A percentile compares a stretch with the other conserved stretches of the same genome.
phyloP scores from a whole-genome alignment of 2,329 filamentous ascomycete genomes.

The Botrytis tulipae region DNA sequence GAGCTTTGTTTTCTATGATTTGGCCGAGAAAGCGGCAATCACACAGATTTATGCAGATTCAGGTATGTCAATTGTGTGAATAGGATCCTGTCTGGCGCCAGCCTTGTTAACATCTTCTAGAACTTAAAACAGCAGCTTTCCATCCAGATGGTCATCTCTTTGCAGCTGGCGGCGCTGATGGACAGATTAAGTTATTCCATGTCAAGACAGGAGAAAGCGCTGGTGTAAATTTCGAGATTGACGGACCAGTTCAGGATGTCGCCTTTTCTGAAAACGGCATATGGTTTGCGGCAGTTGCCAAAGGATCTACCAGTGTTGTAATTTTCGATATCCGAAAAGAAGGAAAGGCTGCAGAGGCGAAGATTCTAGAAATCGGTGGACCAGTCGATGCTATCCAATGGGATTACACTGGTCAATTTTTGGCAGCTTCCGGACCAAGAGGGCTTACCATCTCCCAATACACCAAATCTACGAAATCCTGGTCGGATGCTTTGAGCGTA shows the following conservation, averaged over 20 bases:
- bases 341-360: constrained; percentile 74
- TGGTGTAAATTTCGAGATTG: constrained; percentile 64
- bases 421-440: constrained; percentile 76
- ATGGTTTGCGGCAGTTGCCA: constrained; percentile 83
- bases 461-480: constrained; percentile 79
- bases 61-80: constrained; percentile 53
- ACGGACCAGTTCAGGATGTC: constrained; percentile 70
- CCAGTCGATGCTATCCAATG: constrained; percentile 75
- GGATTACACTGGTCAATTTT: constrained; percentile 94
- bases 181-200: constrained; percentile 86
- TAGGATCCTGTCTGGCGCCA: not conserved
- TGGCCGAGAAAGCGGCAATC: constrained; percentile 64
- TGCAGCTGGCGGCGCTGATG: constrained; percentile 75
- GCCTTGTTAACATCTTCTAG: constrained; percentile 24
- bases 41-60: constrained; percentile 78
- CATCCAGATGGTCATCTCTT: constrained; percentile 96
- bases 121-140: constrained; percentile 70
- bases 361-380: constrained; percentile 81
- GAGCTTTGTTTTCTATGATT: constrained; percentile 86
- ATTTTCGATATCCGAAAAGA: constrained; percentile 94
- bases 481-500: constrained; percentile 81
- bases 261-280: constrained; percentile 95
- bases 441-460: constrained; percentile 89
- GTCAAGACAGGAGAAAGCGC: constrained; percentile 75
- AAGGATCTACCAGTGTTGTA: constrained; percentile 74